Percentiles rank a stretch among this genome's conserved stretches.
Evolutionary conservation across 2,329 filamentous ascomycete genomes (phyloP).

Genomic region (Septoria linicola): DNA sequence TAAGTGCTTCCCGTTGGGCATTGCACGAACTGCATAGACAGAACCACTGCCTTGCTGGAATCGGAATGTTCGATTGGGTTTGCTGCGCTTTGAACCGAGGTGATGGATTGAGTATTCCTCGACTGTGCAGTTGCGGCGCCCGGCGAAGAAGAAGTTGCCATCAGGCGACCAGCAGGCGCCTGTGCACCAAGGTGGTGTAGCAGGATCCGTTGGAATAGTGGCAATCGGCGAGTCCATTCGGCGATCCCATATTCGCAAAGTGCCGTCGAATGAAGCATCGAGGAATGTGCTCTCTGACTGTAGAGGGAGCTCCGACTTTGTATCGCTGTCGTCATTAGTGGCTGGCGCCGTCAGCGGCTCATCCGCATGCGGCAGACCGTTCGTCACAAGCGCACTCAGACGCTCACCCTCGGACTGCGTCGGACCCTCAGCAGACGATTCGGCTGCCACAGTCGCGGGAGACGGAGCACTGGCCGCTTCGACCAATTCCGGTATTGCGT

Average conservation of each 20-base stretch:
- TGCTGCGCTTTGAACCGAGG: conserved; percentile 57
- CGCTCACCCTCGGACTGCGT: conserved; percentile 3
- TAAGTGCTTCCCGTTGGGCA: conserved; percentile 89
- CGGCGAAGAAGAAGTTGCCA: conserved; percentile 92
- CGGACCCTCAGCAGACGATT: neutral
- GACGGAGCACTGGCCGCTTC: conserved; percentile 3
- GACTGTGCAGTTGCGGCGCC: conserved; percentile 84
- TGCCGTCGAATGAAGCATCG: conserved; percentile 82
- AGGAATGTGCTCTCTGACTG: conserved; percentile 79
- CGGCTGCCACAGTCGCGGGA: conserved; percentile 35
- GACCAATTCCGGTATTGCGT: neutral
- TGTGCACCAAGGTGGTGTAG: conserved; percentile 95
- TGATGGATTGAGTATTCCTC: conserved; percentile 92
- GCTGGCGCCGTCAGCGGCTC: conserved; percentile 41
- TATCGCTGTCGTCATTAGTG: conserved; percentile 36
- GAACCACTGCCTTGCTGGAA: conserved; percentile 87
- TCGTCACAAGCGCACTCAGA: conserved; percentile 30
- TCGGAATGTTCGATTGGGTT: conserved; percentile 75
- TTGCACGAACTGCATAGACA: conserved; percentile 81
- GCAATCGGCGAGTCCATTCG: conserved; percentile 75
- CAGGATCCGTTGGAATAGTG: conserved; percentile 69
- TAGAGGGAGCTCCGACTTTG: conserved; percentile 40
- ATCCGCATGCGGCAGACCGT: conserved; percentile 55
- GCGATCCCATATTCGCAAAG: conserved; percentile 88
- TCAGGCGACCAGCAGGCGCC: conserved; percentile 94